These are phyloP conservation scores for Colletotrichum melonis DNA, from an alignment of 2,329 filamentous ascomycete genomes.

Conservation along the genomic window DNA sequence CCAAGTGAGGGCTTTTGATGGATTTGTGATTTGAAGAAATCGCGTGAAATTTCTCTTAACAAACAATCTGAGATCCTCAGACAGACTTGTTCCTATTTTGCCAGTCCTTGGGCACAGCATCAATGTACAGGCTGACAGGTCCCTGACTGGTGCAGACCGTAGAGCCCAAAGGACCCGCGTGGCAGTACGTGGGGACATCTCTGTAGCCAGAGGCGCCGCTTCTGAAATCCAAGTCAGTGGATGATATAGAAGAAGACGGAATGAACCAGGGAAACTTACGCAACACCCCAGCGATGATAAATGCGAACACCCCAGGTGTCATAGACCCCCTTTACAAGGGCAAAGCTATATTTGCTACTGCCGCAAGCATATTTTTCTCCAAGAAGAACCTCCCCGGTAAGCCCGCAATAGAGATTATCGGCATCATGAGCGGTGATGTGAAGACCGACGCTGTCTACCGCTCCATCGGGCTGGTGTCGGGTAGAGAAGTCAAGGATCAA, in stretches of 20 bases:
- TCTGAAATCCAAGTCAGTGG: neutral
- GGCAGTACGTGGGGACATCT: slow-evolving; percentile 5
- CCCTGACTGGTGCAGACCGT: slow-evolving; percentile 1
- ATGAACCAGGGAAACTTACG: neutral
- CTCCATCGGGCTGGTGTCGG: neutral
- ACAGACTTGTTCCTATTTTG: neutral
- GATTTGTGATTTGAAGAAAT: too few relatives aligned
- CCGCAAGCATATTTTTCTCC: slow-evolving; percentile 15
- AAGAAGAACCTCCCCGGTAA: neutral
- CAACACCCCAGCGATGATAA: slow-evolving; percentile 1
- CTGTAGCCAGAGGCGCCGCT: slow-evolving; percentile 13
- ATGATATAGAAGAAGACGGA: neutral
- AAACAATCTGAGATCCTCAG: too few relatives aligned
- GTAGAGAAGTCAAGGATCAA: slow-evolving; percentile 14
- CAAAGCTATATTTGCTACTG: slow-evolving; percentile 22
- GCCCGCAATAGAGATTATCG: neutral
- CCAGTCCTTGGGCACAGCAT: neutral
- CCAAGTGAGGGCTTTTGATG: too few relatives aligned
- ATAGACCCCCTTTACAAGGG: slow-evolving; percentile 1
- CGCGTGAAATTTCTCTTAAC: too few relatives aligned
- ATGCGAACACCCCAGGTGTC: slow-evolving; percentile 1
- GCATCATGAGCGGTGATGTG: slow-evolving; percentile 6
- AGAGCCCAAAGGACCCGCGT: neutral
- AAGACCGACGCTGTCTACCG: slow-evolving; percentile 2
- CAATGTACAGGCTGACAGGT: slow-evolving; percentile 1